Base-by-base conservation (phyloP, 129 eudicot genomes). In the Flaveria brownii region DNA sequence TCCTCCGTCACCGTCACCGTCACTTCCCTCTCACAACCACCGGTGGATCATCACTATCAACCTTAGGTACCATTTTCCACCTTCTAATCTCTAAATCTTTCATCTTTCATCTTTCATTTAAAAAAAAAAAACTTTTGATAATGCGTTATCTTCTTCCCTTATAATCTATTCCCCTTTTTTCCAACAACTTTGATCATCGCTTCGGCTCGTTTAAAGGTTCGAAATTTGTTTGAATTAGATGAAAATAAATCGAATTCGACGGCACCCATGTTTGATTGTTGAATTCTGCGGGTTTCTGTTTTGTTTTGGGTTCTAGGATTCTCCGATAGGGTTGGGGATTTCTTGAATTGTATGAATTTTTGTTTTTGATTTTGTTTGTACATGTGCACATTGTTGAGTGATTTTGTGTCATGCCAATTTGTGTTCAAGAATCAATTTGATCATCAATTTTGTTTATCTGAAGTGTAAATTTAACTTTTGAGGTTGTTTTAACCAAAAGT, bases 1-100 rank as follows among this genome's bases (percentile, higher is more conserved):
- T 78, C 65, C 82, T 26, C 54, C 82, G 52, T 78, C 56, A 59
- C 82, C 82, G 25, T 68, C 81, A 30, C 75, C 81, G 17, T 60
- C 71, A 59, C 76, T 70, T 69, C 70, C 22, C 25, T 78, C 25
- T 78, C 51, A 9, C 52, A 47, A 60, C 45, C 57, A 23, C 54
- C 54, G 47, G 74, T 49, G 59, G 78, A 63, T 79, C 83, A 64
- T 51, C 78, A 36, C 66, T 79, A 77, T 36, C 72, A 47, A 61
- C 72, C 78, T 49, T 49, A 79, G 83, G 83, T 72, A 72, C 23
- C 28, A 72, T 16, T 72, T 30, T 50, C 65, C 56, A 5, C 41
- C 41, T 36, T 36, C 41, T 36, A 36, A 36, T 36, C 41, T 36
- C 41, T 5, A 36, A 36, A 30, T 30, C 36, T 30, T 9, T 33